These are phyloP conservation scores for Perkinsus olseni DNA, from an alignment of 169 alveolate genomes.

Conservation along the genomic window DNA sequence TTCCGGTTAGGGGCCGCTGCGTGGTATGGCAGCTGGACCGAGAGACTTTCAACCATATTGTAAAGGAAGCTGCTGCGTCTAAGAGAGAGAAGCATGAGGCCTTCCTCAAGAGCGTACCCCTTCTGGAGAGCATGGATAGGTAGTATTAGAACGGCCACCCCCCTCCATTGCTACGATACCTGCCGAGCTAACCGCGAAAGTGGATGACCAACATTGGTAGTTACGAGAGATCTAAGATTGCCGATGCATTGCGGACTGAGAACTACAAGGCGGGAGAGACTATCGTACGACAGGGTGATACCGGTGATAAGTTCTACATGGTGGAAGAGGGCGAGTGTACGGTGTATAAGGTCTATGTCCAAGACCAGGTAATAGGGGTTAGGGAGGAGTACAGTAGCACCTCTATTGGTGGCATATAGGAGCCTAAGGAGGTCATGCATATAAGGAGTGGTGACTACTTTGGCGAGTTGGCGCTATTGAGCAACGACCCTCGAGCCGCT, in stretches of 20 bases:
- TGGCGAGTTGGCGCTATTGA: constrained; percentile 83
- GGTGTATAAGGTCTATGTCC: constrained; percentile 69
- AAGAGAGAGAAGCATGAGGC: constrained; percentile 71
- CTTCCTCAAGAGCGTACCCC: constrained; percentile 36
- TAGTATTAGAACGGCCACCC: neutral
- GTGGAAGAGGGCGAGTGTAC: constrained; percentile 78
- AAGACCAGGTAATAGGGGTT: neutral
- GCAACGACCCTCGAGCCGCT: constrained; percentile 85
- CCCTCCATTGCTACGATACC: neutral
- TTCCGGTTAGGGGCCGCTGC: constrained; percentile 65
- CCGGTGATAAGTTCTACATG: constrained; percentile 80
- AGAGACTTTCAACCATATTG: constrained; percentile 82
- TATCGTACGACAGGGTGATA: constrained; percentile 81
- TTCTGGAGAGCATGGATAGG: neutral
- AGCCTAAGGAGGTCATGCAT: constrained; percentile 42
- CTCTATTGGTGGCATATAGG: neutral
- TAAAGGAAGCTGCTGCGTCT: constrained; percentile 77
- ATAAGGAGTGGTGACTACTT: constrained; percentile 79
- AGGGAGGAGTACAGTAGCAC: neutral
- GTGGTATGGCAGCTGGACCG: constrained; percentile 75
- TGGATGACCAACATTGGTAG: neutral
- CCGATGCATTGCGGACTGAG: constrained; percentile 72
- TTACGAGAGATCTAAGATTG: constrained; percentile 76
- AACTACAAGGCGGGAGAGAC: constrained; percentile 54
- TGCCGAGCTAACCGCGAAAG: neutral